A percentile compares a stretch with the other conserved stretches of the same genome.
Evolutionary conservation across 2,329 filamentous ascomycete species (phyloP).

Genomic region (Talaromyces sp.): DNA sequence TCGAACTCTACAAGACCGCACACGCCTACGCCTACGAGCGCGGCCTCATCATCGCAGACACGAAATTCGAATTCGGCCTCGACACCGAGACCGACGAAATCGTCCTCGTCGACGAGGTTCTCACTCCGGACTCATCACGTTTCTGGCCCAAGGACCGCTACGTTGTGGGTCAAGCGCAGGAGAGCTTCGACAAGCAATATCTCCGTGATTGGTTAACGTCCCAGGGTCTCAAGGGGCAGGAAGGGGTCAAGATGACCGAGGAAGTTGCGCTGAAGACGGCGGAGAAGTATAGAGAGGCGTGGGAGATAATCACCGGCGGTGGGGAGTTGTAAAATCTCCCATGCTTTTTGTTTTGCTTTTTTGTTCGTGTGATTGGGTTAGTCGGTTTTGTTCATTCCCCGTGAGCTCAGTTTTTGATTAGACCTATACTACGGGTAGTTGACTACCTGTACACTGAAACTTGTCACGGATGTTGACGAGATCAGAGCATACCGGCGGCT

Average conservation of each 20-base stretch:
- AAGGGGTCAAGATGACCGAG: slow-evolving; percentile 67
- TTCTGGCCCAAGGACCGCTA: slow-evolving; percentile 81
- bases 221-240: slow-evolving; percentile 70
- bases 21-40: slow-evolving; percentile 47
- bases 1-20: slow-evolving; percentile 60
- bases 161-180: slow-evolving; percentile 67
- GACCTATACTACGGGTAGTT: background rate
- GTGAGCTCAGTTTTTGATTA: background rate
- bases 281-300: slow-evolving; percentile 72
- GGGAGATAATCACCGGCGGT: slow-evolving; percentile 62
- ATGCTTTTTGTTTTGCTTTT: slow-evolving; percentile 19
- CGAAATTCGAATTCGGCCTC: slow-evolving; percentile 73
- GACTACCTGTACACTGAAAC: background rate
- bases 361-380: background rate
- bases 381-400: background rate
- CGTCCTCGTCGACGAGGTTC: slow-evolving; percentile 76
- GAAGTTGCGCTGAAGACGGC: slow-evolving; percentile 67
- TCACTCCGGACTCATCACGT: slow-evolving; percentile 77
- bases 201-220: slow-evolving; percentile 76
- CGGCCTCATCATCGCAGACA: slow-evolving; percentile 74
- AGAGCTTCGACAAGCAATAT: slow-evolving; percentile 85
- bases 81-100: slow-evolving; percentile 63
- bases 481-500: background rate
- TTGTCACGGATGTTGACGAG: background rate
- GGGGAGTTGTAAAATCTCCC: slow-evolving; percentile 24